Conservation (phyloP, 2,329 filamentous ascomycete genomes). For the Pseudogymnoascus sp. region DNA sequence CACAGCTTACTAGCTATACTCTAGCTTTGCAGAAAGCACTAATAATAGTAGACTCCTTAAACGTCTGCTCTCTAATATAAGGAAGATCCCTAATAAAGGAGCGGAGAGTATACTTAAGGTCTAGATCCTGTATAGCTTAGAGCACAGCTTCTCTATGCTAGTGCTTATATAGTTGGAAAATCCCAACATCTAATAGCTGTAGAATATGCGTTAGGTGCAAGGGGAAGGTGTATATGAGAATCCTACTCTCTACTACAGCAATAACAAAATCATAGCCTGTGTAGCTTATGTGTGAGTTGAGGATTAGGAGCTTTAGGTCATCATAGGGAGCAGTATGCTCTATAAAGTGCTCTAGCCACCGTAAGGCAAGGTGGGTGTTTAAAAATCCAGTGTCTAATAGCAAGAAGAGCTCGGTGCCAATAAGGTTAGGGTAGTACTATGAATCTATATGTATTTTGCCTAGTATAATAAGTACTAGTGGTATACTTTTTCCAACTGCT, state of each 20-base stretch:
- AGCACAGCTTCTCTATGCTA: not conserved
- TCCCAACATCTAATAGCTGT: constrained; percentile 5
- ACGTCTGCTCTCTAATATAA: not conserved
- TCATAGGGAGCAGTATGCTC: too few relatives aligned
- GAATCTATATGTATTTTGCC: not conserved
- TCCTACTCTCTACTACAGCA: not conserved
- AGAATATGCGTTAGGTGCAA: not conserved
- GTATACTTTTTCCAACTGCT: not conserved
- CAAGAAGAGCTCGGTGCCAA: not conserved
- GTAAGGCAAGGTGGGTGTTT: not conserved
- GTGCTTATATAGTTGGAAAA: not conserved
- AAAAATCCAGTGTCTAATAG: not conserved
- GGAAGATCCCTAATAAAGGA: too few relatives aligned
- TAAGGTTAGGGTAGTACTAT: not conserved
- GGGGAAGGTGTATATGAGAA: not conserved
- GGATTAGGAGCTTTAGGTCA: not conserved
- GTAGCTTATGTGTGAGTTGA: not conserved
- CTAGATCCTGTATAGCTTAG: not conserved
- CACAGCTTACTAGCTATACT: not conserved
- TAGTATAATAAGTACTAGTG: not conserved
- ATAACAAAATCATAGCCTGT: not conserved
- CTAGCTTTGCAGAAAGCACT: not conserved
- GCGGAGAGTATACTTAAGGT: not conserved
- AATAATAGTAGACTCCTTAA: not conserved
- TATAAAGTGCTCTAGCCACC: not conserved